A percentile compares a stretch with the other conserved stretches of the same genome.
Conservation (phyloP, 768 basidiomycete species). For the Pleurotus giganteus region DNA sequence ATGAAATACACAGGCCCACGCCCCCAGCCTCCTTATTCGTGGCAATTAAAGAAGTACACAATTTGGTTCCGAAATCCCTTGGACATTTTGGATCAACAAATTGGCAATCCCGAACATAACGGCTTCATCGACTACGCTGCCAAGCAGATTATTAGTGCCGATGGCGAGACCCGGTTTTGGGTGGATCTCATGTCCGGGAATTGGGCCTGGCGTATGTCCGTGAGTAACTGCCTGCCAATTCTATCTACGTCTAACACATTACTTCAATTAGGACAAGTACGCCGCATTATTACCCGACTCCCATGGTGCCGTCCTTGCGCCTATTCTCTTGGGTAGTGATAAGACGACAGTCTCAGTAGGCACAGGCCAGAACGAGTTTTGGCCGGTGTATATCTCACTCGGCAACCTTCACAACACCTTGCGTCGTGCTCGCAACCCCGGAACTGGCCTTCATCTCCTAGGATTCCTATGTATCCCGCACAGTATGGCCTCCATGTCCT, state of each 20-base stretch:
- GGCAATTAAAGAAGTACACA: constrained; percentile 26
- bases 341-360: constrained; percentile 41
- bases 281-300: constrained; percentile 21
- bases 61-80: constrained; percentile 21
- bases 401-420: constrained; percentile 27
- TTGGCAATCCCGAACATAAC: constrained; percentile 20
- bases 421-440: constrained; percentile 31
- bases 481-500: not conserved
- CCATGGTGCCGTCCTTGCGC: constrained; percentile 29
- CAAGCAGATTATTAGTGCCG: constrained; percentile 20
- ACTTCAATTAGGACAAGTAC: constrained; percentile 22
- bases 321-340: constrained; percentile 34
- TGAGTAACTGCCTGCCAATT: constrained; percentile 13
- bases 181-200: constrained; percentile 34
- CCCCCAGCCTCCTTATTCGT: constrained; percentile 18
- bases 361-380: constrained; percentile 36
- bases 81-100: constrained; percentile 18
- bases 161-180: constrained; percentile 18
- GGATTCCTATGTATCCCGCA: not conserved
- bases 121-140: constrained; percentile 20
- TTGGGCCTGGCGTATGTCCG: constrained; percentile 33
- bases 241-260: not conserved
- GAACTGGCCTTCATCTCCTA: constrained; percentile 24
- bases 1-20: constrained; percentile 20
- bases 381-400: constrained; percentile 30